Percentiles rank a stretch among this genome's conserved stretches.
Evolutionary conservation across 345 rosid genomes (phyloP).

Genomic region (Durio zibethinus): DNA sequence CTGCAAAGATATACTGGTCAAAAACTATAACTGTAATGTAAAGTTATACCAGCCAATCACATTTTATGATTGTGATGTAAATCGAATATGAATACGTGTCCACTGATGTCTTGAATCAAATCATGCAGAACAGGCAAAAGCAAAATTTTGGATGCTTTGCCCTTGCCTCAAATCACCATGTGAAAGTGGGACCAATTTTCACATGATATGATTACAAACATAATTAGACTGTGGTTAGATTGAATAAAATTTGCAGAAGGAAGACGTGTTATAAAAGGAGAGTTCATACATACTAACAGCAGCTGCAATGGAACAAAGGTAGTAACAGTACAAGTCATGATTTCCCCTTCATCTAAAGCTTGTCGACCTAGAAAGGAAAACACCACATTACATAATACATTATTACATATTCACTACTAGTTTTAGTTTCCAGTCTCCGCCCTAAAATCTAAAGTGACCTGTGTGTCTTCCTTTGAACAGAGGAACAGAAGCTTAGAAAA

Average conservation of each 20-base stretch:
- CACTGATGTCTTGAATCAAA: not conserved
- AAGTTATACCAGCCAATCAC: not conserved
- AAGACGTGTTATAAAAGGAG: constrained; percentile 16
- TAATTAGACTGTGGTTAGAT: constrained; percentile 29
- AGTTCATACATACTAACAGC: constrained; percentile 44
- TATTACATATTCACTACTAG: constrained; percentile 56
- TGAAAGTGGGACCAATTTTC: constrained; percentile 27
- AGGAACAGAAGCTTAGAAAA: constrained; percentile 60
- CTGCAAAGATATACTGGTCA: no score
- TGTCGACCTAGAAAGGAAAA: constrained; percentile 54
- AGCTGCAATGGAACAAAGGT: constrained; percentile 37
- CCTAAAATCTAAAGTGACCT: constrained; percentile 66
- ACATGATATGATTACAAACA: constrained; percentile 20
- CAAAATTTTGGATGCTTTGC: constrained; percentile 29
- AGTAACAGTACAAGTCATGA: constrained; percentile 44
- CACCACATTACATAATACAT: constrained; percentile 53
- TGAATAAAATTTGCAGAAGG: constrained; percentile 25
- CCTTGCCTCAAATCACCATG: constrained; percentile 21
- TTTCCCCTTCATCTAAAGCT: constrained; percentile 40
- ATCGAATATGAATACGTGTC: not conserved
- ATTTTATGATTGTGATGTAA: not conserved
- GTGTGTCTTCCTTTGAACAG: constrained; percentile 45
- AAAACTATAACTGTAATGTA: no score
- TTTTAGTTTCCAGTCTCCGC: constrained; percentile 70
- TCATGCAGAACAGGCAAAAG: constrained; percentile 25